Evolutionary conservation across 2,329 filamentous ascomycete genomes (phyloP).

Genomic region (Clarireedia homoeocarpa): DNA sequence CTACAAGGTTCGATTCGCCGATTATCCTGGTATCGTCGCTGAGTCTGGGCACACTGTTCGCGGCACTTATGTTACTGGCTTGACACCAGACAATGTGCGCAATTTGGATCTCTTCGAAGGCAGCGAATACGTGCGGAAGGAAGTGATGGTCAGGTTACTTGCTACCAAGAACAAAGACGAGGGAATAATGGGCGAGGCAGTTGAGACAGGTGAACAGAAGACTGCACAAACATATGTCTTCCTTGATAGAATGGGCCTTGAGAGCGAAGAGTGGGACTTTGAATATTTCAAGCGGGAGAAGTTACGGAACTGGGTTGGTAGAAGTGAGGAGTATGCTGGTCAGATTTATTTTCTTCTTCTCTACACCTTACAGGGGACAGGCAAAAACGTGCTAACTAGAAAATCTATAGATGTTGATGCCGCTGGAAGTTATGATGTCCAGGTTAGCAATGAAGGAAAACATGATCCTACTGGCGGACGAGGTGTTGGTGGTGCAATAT

Average conservation of each 20-base stretch:
- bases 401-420: too few species aligned
- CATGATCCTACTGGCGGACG: too few species aligned
- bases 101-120: conserved; percentile 82
- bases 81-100: conserved; percentile 68
- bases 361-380: too few species aligned
- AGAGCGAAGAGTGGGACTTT: conserved; percentile 80
- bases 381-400: too few species aligned
- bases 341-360: conserved; percentile 2
- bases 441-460: too few species aligned
- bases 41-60: conserved; percentile 52
- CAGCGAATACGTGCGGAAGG: conserved; percentile 54
- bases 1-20: conserved; percentile 56
- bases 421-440: too few species aligned
- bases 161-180: conserved; percentile 1
- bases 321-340: conserved; percentile 22
- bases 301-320: conserved; percentile 40
- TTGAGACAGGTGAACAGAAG: conserved; percentile 11
- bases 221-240: conserved; percentile 58
- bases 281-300: conserved; percentile 74
- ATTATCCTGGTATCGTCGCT: conserved; percentile 74
- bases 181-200: conserved; percentile 7
- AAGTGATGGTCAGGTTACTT: conserved; percentile 45
- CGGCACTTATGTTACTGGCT: conserved; percentile 68
- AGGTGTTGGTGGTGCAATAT: too few species aligned
- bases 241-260: conserved; percentile 43